Evolutionary conservation across 371 early-diverging fungal species (phyloP), one percentile per base, ranked within the genome.

Genomic region (Apophysomyces ossiformis): DNA sequence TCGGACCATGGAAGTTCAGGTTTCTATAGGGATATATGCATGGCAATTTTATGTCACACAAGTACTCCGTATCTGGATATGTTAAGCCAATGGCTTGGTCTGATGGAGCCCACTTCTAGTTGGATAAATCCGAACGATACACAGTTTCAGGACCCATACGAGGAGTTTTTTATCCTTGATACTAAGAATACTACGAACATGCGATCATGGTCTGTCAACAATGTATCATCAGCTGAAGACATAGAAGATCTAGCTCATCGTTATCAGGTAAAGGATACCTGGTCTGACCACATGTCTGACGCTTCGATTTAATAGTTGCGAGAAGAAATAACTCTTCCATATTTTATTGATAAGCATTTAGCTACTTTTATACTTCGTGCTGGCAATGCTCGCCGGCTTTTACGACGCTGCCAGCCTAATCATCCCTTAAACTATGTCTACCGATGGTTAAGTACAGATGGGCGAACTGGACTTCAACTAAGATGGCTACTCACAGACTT

Each of bases 21-120:
- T 0, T 60, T 83, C 36, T 83, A 84, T 73, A 63, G 68, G 11
- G 72, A 77, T 21, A 60, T 84, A 2, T 68, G 81, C 37, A 63
- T 80, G 2, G 69, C 72, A 15, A 38, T 83, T 3, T 60, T 83
- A 39, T 74, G 72, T 41, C 79, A 84, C 45, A 71, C 79, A 9
- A 86, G 85, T 21, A 65, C 70, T 16, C 86, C 86, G 1, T 86
- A 84, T 44, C 45, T 77, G 15, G 69, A 71, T 39, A 86, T 84
- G 57, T 67, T 86, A 21, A 83, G 78, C 43, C 74, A 69, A 57
- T 86, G 86, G 86, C 43, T 86, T 35, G 80, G 82, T 8, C 63
- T 82, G 2, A 57, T 65, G 7, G 59, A 69, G 4, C 62, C 63
- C 7, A 32, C 61, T 32, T 45, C 60, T 16, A 68, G 58, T 26